Conservation (phyloP, 1,139 yeast species). For the Spathaspora sp. region DNA sequence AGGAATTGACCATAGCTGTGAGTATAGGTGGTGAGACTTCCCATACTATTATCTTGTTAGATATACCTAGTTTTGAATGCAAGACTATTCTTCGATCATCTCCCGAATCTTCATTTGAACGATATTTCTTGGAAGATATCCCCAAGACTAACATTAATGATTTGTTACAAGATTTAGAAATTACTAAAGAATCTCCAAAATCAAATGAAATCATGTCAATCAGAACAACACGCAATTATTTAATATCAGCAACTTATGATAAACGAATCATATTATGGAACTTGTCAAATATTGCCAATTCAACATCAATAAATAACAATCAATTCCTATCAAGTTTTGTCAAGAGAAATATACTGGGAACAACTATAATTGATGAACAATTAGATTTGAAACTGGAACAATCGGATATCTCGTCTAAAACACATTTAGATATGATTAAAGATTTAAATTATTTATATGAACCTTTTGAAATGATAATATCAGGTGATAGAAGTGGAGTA, state of each 20-base stretch:
- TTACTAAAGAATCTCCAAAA: conserved; percentile 6
- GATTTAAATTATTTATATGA: conserved; percentile 43
- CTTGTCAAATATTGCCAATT: conserved; percentile 22
- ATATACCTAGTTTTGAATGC: conserved; percentile 64
- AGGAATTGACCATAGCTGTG: conserved; percentile 12
- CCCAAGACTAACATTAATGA: conserved; percentile 8
- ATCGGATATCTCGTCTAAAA: background rate
- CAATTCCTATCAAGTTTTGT: conserved; percentile 13
- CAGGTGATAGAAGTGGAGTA: conserved; percentile 64
- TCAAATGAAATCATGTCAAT: background rate
- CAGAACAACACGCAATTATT: conserved; percentile 3
- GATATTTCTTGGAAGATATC: conserved; percentile 8
- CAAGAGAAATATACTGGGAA: conserved; percentile 6
- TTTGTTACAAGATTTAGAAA: conserved; percentile 6
- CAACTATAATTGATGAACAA: conserved; percentile 13
- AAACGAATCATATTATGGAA: conserved; percentile 36
- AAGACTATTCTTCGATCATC: conserved; percentile 43
- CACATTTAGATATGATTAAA: conserved; percentile 43
- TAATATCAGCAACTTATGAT: conserved; percentile 29
- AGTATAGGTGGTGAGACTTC: conserved; percentile 49
- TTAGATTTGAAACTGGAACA: conserved; percentile 2
- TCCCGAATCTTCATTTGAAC: conserved; percentile 2
- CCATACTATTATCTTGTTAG: conserved; percentile 70
- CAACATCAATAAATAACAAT: conserved; percentile 21
- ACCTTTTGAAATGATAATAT: conserved; percentile 62